These are phyloP conservation scores for Aurifilum marmelostoma DNA, from an alignment of 2,329 filamentous ascomycete species.

Conservation along the genomic window DNA sequence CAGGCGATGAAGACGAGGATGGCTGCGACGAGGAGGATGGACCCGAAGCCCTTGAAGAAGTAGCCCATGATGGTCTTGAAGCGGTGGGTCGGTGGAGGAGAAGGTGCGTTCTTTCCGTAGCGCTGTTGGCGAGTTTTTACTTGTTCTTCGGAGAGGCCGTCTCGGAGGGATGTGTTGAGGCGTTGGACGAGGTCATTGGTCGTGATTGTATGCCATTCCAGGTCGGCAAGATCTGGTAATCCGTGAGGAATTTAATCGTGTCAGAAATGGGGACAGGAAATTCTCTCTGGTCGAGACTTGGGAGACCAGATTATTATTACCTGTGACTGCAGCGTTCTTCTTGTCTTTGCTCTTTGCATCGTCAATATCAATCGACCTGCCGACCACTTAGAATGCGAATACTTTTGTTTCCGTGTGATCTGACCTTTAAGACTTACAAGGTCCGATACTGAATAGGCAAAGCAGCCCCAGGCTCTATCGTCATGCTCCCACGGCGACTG, in stretches of 20 bases:
- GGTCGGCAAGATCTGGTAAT: slow-evolving; percentile 60
- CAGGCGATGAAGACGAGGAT: slow-evolving; percentile 78
- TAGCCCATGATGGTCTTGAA: slow-evolving; percentile 65
- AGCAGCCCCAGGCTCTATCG: slow-evolving; percentile 45
- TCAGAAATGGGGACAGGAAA: not conserved
- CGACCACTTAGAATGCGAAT: slow-evolving; percentile 20
- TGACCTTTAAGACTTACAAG: slow-evolving; percentile 50
- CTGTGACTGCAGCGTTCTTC: slow-evolving; percentile 49
- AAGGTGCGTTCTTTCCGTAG: slow-evolving; percentile 69
- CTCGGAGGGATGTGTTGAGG: slow-evolving; percentile 56
- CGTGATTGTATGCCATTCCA: slow-evolving; percentile 70
- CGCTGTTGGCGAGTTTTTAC: slow-evolving; percentile 57
- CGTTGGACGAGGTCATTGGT: slow-evolving; percentile 61
- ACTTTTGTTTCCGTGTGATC: too few species aligned
- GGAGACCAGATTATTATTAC: slow-evolving; percentile 34
- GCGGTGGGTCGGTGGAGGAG: slow-evolving; percentile 64
- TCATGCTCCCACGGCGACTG: slow-evolving; percentile 11
- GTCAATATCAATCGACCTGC: slow-evolving; percentile 58
- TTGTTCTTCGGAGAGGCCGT: slow-evolving; percentile 65
- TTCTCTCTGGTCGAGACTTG: not conserved
- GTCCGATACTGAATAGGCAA: slow-evolving; percentile 61
- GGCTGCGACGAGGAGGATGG: slow-evolving; percentile 68
- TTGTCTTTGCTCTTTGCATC: slow-evolving; percentile 55
- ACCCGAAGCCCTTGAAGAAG: slow-evolving; percentile 78
- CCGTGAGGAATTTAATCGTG: not conserved